Evolutionary conservation across 2,329 filamentous ascomycete species (phyloP), one percentile per base, ranked within the genome.

Genomic region (Daldinia eschscholtzii): DNA sequence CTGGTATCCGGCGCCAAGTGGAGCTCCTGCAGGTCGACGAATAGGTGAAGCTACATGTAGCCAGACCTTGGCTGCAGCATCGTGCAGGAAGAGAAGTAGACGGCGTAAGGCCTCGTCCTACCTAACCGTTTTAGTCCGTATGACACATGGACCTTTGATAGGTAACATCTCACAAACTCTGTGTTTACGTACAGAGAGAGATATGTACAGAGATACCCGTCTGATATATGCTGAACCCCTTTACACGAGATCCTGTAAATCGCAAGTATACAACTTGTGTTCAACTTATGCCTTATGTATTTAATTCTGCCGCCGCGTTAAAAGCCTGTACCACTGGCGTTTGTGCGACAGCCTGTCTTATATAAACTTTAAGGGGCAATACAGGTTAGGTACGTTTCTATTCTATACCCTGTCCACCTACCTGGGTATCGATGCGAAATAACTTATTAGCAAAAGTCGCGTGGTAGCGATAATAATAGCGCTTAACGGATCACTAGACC

Each of bases 51-150:
- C 67, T 66, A 68, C 63, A 68, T 71, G 60, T 61, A 68, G 28
- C 61, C 72, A 70, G 59, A 64, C 70, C 75, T 76, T 75, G 74
- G 77, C 76, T 77, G 77, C 76, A 78, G 77, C 68, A 76, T 75
- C 74, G 69, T 77, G 76, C 76, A 77, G 74, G 72, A 69, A 67
- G 64, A 63, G 64, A 70, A 58, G 61, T 63, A 64, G 73, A 72
- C 73, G 72, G 70, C 72, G 66, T 73, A 72, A 66, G 69, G 67
- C 70, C 65, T 68, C 67, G 75, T 77, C 65, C 69, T 74, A 74
- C 74, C 71, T 76, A 74, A 72, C 72, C 72, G 71, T 74, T 76
- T 76, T 71, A 57, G 72, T 72, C 70, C 61, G 67, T 72, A 65
- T 63, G 61, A 69, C 61, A 42, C 64, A 64, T 57, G 35, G 64